These are phyloP conservation scores for Colletotrichum limetticola DNA, from an alignment of 2,329 filamentous ascomycete species.

Conservation along the genomic window DNA sequence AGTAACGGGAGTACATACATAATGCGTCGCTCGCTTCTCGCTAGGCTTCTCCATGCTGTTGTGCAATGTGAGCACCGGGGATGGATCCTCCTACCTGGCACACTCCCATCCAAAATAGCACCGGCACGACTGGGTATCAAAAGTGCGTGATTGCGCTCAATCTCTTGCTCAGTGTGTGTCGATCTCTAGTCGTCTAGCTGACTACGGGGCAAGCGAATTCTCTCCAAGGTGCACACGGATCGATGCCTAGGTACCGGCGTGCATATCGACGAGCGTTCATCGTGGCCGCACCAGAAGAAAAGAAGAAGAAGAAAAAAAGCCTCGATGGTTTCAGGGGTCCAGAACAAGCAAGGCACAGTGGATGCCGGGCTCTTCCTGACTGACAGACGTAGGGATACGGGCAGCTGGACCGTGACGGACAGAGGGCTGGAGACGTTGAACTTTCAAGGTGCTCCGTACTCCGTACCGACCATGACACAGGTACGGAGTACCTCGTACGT, in stretches of 20 bases:
- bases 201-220: background rate
- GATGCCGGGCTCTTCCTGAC: constrained; percentile 28
- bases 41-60: constrained; percentile 15
- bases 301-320: constrained; percentile 8
- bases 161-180: background rate
- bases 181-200: constrained; percentile 4
- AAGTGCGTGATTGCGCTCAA: background rate
- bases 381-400: background rate
- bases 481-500: background rate
- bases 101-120: background rate
- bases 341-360: constrained; percentile 32
- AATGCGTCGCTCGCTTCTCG: constrained; percentile 4
- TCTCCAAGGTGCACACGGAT: too few relatives aligned
- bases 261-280: background rate
- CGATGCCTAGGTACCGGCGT: too few relatives aligned
- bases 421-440: constrained; percentile 20
- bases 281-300: constrained; percentile 26
- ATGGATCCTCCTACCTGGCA: background rate
- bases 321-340: constrained; percentile 35
- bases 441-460: background rate
- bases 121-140: background rate
- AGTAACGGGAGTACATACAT: background rate
- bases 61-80: constrained; percentile 12
- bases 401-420: constrained; percentile 10
- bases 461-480: background rate